These are phyloP conservation scores for Aspergillus chevalieri DNA, from an alignment of 2,329 filamentous ascomycete species.

Conservation along the genomic window DNA sequence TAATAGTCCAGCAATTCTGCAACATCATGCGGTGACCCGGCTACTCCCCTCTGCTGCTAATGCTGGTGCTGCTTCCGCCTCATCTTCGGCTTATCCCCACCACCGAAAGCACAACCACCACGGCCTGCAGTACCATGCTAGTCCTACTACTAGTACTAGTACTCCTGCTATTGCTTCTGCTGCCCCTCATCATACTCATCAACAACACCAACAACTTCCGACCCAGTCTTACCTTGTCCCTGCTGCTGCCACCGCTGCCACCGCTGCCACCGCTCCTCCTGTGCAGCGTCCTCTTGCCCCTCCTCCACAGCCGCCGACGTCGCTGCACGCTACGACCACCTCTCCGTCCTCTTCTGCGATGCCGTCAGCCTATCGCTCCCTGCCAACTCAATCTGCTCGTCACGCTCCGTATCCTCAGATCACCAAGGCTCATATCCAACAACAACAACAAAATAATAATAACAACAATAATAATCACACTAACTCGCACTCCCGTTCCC, in stretches of 20 bases:
- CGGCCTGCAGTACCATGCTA: background rate
- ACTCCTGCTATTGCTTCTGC: background rate
- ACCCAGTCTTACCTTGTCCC: slow-evolving; percentile 8
- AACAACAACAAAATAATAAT: slow-evolving; percentile 9
- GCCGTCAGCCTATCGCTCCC: slow-evolving; percentile 38
- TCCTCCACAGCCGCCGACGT: slow-evolving; percentile 20
- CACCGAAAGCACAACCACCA: slow-evolving; percentile 17
- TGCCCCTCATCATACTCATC: slow-evolving; percentile 9
- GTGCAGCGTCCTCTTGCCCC: slow-evolving; percentile 29
- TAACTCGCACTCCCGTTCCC: slow-evolving; percentile 3
- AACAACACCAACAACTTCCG: slow-evolving; percentile 12
- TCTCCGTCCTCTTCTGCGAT: slow-evolving; percentile 34
- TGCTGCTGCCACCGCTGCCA: slow-evolving; percentile 10
- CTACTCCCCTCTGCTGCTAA: slow-evolving; percentile 10
- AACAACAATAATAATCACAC: slow-evolving; percentile 4
- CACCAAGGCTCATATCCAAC: slow-evolving; percentile 27
- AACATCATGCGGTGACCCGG: slow-evolving; percentile 14
- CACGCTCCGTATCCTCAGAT: slow-evolving; percentile 34
- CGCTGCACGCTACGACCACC: slow-evolving; percentile 9
- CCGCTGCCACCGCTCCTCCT: slow-evolving; percentile 10
- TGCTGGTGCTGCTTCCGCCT: background rate
- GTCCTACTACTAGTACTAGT: slow-evolving; percentile 14
- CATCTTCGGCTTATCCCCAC: slow-evolving; percentile 15
- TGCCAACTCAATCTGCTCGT: slow-evolving; percentile 31
- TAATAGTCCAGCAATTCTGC: background rate